phyloP scores from a whole-genome alignment of 2,329 filamentous ascomycete genomes.

The Sporothrix brasiliensis region DNA sequence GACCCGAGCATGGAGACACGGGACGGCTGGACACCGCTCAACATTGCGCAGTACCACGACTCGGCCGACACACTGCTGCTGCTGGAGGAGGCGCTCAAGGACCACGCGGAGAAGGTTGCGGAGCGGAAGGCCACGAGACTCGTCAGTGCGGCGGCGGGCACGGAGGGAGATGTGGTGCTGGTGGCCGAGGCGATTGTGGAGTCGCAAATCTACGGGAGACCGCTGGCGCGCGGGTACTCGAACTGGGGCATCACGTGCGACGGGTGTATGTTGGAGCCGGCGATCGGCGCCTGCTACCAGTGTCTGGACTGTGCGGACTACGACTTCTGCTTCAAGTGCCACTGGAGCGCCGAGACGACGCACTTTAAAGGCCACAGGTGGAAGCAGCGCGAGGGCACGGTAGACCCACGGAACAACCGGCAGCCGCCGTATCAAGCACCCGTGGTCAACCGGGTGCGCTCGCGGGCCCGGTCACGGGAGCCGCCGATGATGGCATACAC shows the following conservation, averaged over 20 bases:
- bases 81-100: neutral
- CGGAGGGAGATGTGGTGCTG: neutral
- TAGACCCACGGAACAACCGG: slow-evolving; percentile 4
- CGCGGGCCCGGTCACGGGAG: neutral
- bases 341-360: slow-evolving; percentile 13
- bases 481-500: neutral
- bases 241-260: slow-evolving; percentile 20
- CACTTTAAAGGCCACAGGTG: slow-evolving; percentile 2
- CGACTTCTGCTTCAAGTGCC: slow-evolving; percentile 25
- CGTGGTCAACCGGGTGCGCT: neutral
- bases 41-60: slow-evolving; percentile 21
- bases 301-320: slow-evolving; percentile 17
- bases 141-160: no score
- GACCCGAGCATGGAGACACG: slow-evolving; percentile 12
- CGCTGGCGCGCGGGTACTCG: neutral
- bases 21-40: slow-evolving; percentile 23
- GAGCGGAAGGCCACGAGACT: neutral
- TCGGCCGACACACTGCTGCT: neutral
- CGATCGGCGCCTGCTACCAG: slow-evolving; percentile 13
- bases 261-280: neutral
- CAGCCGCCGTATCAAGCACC: slow-evolving; percentile 1
- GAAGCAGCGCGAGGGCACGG: slow-evolving; percentile 1
- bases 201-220: neutral
- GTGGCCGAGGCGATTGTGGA: neutral
- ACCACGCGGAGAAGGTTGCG: neutral